Percentiles rank a stretch among this genome's conserved stretches.
Evolutionary conservation across 352 stramenopile species (phyloP).

Genomic region (Globisporangium nagaii): DNA sequence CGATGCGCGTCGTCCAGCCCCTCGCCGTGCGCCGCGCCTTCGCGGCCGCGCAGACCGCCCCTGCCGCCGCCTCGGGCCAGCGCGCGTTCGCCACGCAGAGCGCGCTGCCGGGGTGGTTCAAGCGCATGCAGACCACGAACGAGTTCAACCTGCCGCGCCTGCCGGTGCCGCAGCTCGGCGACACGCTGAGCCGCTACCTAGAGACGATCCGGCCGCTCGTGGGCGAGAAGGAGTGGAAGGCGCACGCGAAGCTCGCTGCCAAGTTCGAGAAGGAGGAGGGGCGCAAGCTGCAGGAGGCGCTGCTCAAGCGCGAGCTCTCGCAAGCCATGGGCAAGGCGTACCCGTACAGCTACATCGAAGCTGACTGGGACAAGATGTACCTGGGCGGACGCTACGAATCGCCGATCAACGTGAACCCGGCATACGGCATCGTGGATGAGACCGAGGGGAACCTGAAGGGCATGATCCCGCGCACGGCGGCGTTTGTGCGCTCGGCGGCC

Average conservation of each 20-base stretch:
- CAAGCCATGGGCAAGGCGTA: conserved; percentile 80
- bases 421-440: conserved; percentile 81
- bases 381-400: conserved; percentile 84
- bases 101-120: conserved; percentile 55
- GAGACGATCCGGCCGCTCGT: conserved; percentile 78
- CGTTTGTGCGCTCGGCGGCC: conserved; percentile 74
- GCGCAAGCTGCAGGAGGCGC: conserved; percentile 46
- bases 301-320: conserved; percentile 68
- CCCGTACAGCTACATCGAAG: conserved; percentile 92
- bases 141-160: conserved; percentile 76
- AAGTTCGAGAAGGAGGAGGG: conserved; percentile 50
- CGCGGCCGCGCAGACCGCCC: background rate
- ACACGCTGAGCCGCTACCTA: conserved; percentile 87
- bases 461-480: conserved; percentile 63
- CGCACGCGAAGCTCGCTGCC: conserved; percentile 58
- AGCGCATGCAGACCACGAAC: conserved; percentile 69
- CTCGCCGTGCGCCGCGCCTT: background rate
- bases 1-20: conserved; percentile 9
- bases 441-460: conserved; percentile 66
- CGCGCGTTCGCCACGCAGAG: conserved; percentile 16
- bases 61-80: background rate
- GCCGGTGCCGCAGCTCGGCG: conserved; percentile 84
- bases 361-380: conserved; percentile 91
- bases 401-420: conserved; percentile 90
- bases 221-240: conserved; percentile 47